Percentiles rank a stretch among this genome's conserved stretches.
Conservation (phyloP, 371 early-diverging fungal genomes). For the Apophysomyces sp. region DNA sequence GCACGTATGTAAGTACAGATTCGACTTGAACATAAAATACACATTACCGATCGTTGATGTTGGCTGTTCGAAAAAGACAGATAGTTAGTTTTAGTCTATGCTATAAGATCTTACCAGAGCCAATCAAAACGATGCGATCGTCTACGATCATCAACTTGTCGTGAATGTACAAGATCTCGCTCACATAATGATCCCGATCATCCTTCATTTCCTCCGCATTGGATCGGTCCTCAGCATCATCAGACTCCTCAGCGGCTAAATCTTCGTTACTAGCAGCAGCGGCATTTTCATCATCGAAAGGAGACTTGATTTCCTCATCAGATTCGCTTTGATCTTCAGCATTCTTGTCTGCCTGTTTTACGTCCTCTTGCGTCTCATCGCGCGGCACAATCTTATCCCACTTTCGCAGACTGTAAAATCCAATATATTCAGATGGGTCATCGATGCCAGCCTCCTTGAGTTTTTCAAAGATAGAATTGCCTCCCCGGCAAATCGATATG, state of each 20-base stretch:
- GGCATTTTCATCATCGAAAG: conserved; percentile 5
- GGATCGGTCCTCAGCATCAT: not conserved
- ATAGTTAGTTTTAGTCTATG: not conserved
- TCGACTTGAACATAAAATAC: not conserved
- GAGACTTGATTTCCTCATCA: not conserved
- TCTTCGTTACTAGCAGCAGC: not conserved
- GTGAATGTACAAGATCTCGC: conserved; percentile 90
- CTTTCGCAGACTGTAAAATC: conserved; percentile 75
- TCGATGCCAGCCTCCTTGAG: conserved; percentile 64
- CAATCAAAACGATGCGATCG: conserved; percentile 80
- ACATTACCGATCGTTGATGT: conserved; percentile 41
- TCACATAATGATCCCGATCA: conserved; percentile 57
- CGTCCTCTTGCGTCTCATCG: not conserved
- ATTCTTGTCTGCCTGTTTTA: conserved; percentile 4
- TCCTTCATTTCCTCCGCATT: conserved; percentile 17
- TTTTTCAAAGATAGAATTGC: conserved; percentile 65
- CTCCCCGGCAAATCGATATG: conserved; percentile 79
- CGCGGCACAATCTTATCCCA: conserved; percentile 56
- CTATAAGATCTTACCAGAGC: conserved; percentile 56
- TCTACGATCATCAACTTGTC: conserved; percentile 93
- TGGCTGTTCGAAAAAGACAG: conserved; percentile 21
- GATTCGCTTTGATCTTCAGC: not conserved
- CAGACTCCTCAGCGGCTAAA: not conserved
- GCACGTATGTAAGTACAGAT: not conserved
- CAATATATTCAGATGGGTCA: conserved; percentile 70